These are phyloP conservation scores for Lactarius indigo DNA, from an alignment of 768 basidiomycete genomes.

Conservation along the genomic window DNA sequence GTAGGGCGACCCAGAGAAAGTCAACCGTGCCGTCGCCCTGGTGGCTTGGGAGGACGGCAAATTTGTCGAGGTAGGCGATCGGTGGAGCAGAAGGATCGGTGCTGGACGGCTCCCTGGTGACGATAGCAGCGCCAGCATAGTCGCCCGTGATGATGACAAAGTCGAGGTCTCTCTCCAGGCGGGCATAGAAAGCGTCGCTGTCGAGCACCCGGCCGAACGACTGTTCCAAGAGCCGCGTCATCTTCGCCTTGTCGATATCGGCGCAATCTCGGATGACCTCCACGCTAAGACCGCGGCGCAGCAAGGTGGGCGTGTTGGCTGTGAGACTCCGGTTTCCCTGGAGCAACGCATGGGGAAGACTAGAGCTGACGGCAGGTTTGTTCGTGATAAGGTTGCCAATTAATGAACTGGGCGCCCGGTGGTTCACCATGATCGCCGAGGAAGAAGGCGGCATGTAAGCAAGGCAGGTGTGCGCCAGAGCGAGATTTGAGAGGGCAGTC, in stretches of 20 bases:
- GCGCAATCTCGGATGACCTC: constrained; percentile 66
- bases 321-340: constrained; percentile 85
- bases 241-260: constrained; percentile 71
- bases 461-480: constrained; percentile 82
- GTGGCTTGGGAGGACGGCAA: constrained; percentile 89
- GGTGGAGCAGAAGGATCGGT: constrained; percentile 46
- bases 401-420: constrained; percentile 90
- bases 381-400: constrained; percentile 98
- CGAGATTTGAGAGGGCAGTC: constrained; percentile 80
- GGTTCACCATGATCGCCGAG: constrained; percentile 95
- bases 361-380: constrained; percentile 93
- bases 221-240: constrained; percentile 81
- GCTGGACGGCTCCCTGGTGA: constrained; percentile 54
- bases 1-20: constrained; percentile 97
- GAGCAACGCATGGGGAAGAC: constrained; percentile 88
- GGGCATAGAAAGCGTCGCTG: constrained; percentile 68
- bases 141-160: constrained; percentile 94
- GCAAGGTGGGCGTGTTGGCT: constrained; percentile 85
- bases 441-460: constrained; percentile 90
- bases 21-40: constrained; percentile 99
- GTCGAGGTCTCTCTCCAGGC: constrained; percentile 75
- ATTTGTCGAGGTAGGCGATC: constrained; percentile 96
- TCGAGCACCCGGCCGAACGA: constrained; percentile 79
- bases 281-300: constrained; percentile 85
- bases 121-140: constrained; percentile 91